Conservation (phyloP, 805 yeast genomes). For the Ogataea ganodermae region DNA sequence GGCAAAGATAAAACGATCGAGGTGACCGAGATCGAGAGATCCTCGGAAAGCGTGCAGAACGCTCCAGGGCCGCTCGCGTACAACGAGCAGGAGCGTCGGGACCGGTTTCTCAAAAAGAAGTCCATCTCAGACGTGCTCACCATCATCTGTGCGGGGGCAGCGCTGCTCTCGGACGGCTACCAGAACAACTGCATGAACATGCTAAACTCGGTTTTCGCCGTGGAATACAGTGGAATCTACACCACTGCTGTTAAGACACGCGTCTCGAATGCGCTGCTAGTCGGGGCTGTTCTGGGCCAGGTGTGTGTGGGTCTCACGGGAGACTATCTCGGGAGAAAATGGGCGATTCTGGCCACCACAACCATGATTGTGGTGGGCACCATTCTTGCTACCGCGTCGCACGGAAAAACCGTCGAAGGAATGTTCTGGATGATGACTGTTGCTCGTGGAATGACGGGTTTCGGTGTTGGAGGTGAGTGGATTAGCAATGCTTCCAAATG, state of each 20-base stretch:
- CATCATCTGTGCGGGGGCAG: slow-evolving; percentile 70
- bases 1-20: slow-evolving; percentile 3
- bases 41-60: not conserved
- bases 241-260: slow-evolving; percentile 26
- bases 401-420: slow-evolving; percentile 48
- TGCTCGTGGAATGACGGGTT: slow-evolving; percentile 74
- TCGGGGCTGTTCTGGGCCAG: slow-evolving; percentile 64
- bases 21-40: slow-evolving; percentile 5
- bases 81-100: slow-evolving; percentile 21
- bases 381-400: slow-evolving; percentile 58
- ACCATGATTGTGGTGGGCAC: slow-evolving; percentile 59
- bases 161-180: slow-evolving; percentile 62
- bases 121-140: slow-evolving; percentile 41
- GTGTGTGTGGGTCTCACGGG: slow-evolving; percentile 56
- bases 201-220: slow-evolving; percentile 27
- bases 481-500: too few relatives aligned
- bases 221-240: slow-evolving; percentile 51
- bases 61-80: slow-evolving; percentile 12
- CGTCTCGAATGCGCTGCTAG: slow-evolving; percentile 46
- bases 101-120: slow-evolving; percentile 28
- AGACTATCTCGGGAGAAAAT: slow-evolving; percentile 61
- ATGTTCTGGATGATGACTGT: slow-evolving; percentile 64
- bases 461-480: slow-evolving; percentile 62
- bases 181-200: slow-evolving; percentile 33
- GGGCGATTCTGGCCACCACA: slow-evolving; percentile 61